Conservation (phyloP, 2,329 filamentous ascomycete species). For the Mycosphaerella arachidis region DNA sequence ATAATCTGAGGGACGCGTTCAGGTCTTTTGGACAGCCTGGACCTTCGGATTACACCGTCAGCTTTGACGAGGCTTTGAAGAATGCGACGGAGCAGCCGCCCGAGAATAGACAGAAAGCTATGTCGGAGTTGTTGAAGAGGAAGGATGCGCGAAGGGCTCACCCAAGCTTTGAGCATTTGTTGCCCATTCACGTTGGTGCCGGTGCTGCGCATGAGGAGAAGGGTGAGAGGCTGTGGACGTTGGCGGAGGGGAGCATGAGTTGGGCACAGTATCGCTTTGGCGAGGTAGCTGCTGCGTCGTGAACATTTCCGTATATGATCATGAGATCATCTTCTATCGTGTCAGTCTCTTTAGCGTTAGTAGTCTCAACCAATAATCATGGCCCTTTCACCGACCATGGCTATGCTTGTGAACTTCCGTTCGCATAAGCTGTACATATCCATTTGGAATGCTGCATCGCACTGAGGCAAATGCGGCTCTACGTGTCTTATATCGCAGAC, state of each 20-base stretch:
- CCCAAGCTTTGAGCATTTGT: conserved; percentile 55
- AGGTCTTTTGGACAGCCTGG: conserved; percentile 19
- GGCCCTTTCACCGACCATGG: background rate
- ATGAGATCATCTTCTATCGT: background rate
- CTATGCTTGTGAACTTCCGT: too few relatives aligned
- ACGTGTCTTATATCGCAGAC: background rate
- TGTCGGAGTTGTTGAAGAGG: conserved; percentile 34
- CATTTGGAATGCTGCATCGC: background rate
- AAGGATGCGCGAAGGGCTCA: conserved; percentile 58
- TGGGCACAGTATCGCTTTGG: conserved; percentile 37
- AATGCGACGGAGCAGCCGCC: conserved; percentile 31
- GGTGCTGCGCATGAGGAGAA: conserved; percentile 32
- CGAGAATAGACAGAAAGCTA: conserved; percentile 30
- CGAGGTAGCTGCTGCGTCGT: conserved; percentile 12
- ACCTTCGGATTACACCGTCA: conserved; percentile 32
- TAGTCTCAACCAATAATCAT: background rate
- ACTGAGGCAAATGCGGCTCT: background rate
- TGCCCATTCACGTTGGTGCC: conserved; percentile 53
- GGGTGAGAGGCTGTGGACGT: conserved; percentile 33
- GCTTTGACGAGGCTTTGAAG: conserved; percentile 34
- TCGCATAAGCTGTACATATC: background rate
- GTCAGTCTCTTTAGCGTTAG: background rate
- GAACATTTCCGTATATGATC: background rate
- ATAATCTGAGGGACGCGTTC: conserved; percentile 35
- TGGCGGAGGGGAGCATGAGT: conserved; percentile 33